Evolutionary conservation across 306 rosid species (phyloP).

Genomic region (Rubus parviflorus): DNA sequence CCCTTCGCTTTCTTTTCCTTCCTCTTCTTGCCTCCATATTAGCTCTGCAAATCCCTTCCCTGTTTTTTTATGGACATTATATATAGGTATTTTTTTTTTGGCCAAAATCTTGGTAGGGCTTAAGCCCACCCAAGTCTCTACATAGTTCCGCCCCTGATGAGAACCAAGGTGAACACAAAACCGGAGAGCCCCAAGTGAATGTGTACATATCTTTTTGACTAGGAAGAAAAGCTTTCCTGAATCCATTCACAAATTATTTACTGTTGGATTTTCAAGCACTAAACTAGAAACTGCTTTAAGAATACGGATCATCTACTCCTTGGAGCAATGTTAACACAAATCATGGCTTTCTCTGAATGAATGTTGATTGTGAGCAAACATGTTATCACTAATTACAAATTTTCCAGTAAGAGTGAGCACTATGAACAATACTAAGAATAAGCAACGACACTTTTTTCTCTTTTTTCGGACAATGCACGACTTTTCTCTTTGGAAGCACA

Average conservation of each 20-base stretch:
- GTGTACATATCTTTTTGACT: neutral
- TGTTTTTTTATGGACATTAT: no score
- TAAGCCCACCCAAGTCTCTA: no score
- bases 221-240: conserved; percentile 2
- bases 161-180: neutral
- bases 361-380: conserved; percentile 25
- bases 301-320: neutral
- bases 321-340: neutral
- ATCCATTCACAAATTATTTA: neutral
- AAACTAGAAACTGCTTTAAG: neutral
- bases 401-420: conserved; percentile 24
- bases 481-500: neutral
- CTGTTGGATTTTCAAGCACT: neutral
- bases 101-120: no score
- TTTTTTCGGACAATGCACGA: neutral
- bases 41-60: no score
- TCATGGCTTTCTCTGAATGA: conserved; percentile 16
- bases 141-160: no score
- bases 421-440: conserved; percentile 16
- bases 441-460: neutral
- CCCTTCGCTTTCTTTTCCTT: no score
- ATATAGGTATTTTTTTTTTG: no score
- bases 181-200: neutral
- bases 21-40: no score
- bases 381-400: conserved; percentile 16